Evolutionary conservation across 2,329 filamentous ascomycete genomes (phyloP), one percentile per base, ranked within the genome.

Genomic region (Fusarium burgessii): DNA sequence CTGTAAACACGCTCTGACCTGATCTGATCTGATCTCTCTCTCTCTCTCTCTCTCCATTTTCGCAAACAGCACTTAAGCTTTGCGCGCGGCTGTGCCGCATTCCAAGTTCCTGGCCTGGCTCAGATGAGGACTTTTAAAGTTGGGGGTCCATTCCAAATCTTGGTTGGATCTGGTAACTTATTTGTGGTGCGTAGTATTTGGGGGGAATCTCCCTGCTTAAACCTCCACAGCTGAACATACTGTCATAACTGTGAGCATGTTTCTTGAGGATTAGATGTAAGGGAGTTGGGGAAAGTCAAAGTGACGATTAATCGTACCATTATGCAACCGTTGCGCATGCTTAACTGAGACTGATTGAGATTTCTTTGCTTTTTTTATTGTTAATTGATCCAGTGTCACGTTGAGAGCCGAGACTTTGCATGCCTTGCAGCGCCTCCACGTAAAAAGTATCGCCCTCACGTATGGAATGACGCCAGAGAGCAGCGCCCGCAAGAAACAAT

Each of bases 401-500:
- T 62, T 71, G 32, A 10, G n/a, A 57, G 38, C 56, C 65, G 68
- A 72, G 68, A 72, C 69, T 72, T 69, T 23, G 68, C 68, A 51
- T 69, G 41, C 45, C 33, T 45, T 15, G 32, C 29, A 23, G 29
- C 29, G 29, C 29, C 29, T 8, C 27, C 29, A 29, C 29, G 15
- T 20, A 18, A 33, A 23, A 32, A 45, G 10, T 35, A 35, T 38
- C 20, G 23, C 35, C 32, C 40, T 38, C 15, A 6, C 25, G 14
- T 25, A 45, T 71, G 69, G 65, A 72, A 71, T 71, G 69, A 45
- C 51, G 23, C 40, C 55, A 46, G 35, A 33, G 29, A n/a, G 50
- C 29, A 36, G 18, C 33, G 33, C 45, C 45, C n/a, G 33, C 15
- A 38, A 23, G 9, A 42, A 9, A 9, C 9, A 10, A 20, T 36